These are phyloP conservation scores for Ganoderma leucocontextum DNA, from an alignment of 1,284 basidiomycete species.

Conservation along the genomic window DNA sequence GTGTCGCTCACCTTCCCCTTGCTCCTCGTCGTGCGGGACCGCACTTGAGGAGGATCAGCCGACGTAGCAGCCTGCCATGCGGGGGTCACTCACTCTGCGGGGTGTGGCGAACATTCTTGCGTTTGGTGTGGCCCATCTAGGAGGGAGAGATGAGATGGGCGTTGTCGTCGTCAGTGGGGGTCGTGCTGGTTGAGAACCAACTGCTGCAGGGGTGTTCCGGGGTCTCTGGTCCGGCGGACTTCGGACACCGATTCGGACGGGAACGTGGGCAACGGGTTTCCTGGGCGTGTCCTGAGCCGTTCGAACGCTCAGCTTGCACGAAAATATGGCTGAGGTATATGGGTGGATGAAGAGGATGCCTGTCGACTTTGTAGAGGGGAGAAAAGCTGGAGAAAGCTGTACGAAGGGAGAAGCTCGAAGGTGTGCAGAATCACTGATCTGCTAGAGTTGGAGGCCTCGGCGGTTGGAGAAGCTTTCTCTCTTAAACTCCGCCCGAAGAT, in stretches of 20 bases:
- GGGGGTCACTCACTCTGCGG: constrained; percentile 43
- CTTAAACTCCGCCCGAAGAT: constrained; percentile 11
- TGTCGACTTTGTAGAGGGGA: neutral
- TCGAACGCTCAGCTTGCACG: neutral
- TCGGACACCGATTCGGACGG: constrained; percentile 35
- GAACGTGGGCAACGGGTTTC: neutral
- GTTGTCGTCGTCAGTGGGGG: constrained; percentile 24
- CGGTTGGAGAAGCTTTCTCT: constrained; percentile 1
- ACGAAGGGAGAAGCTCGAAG: constrained; percentile 7
- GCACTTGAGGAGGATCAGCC: constrained; percentile 52
- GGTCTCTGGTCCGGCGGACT: constrained; percentile 35
- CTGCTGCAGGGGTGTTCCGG: constrained; percentile 35
- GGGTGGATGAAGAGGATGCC: neutral
- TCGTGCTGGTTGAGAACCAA: constrained; percentile 32
- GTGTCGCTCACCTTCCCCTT: constrained; percentile 58
- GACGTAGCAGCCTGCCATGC: constrained; percentile 16
- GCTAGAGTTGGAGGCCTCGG: constrained; percentile 16
- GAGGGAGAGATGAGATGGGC: constrained; percentile 14
- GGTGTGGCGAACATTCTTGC: constrained; percentile 42
- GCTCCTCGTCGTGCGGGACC: constrained; percentile 69
- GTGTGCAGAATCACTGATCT: constrained; percentile 31
- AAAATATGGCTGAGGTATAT: neutral
- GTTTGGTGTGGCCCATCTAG: constrained; percentile 43
- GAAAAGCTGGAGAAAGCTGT: constrained; percentile 18
- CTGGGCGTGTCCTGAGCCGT: neutral